Conservation (phyloP, 2,329 filamentous ascomycete genomes). For the Pyrenophora seminiperda region DNA sequence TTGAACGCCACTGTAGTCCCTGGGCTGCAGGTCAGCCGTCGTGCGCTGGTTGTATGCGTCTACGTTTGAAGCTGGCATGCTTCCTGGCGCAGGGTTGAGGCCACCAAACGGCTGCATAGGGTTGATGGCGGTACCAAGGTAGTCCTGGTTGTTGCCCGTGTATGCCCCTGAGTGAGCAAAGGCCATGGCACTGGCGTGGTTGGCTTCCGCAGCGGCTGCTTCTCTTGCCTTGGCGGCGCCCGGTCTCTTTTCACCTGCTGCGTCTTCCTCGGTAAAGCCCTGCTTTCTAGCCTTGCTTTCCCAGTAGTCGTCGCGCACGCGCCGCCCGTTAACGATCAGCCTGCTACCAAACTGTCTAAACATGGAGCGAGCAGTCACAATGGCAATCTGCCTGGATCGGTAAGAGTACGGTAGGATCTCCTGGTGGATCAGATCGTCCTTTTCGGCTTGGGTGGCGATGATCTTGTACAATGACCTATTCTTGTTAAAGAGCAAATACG, state of each 20-base stretch:
- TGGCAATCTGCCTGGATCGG: constrained; percentile 96
- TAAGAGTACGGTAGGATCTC: constrained; percentile 98
- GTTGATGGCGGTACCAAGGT: constrained; percentile 37
- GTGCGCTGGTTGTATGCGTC: constrained; percentile 73
- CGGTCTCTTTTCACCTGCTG: constrained; percentile 93
- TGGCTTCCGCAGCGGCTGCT: constrained; percentile 71
- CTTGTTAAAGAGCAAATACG: constrained; percentile 98
- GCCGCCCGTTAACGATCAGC: constrained; percentile 84
- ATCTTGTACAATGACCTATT: constrained; percentile 97
- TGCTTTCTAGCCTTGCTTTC: constrained; percentile 96
- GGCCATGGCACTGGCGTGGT: constrained; percentile 57
- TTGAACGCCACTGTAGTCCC: constrained; percentile 82
- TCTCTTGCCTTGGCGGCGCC: constrained; percentile 88
- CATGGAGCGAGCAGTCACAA: constrained; percentile 97
- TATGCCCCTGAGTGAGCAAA: constrained; percentile 39
- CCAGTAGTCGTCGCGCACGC: constrained; percentile 98
- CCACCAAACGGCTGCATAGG: constrained; percentile 53
- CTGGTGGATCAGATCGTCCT: constrained; percentile 93
- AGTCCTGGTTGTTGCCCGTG: constrained; percentile 43
- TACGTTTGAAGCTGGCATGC: constrained; percentile 72
- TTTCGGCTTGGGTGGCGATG: constrained; percentile 92
- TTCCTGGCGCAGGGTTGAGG: constrained; percentile 70
- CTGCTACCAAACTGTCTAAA: constrained; percentile 97
- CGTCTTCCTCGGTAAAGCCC: constrained; percentile 95
- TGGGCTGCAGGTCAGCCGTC: constrained; percentile 74